Conservation (phyloP, 331 rosid genomes). For the Erythrophleum ivorense region DNA sequence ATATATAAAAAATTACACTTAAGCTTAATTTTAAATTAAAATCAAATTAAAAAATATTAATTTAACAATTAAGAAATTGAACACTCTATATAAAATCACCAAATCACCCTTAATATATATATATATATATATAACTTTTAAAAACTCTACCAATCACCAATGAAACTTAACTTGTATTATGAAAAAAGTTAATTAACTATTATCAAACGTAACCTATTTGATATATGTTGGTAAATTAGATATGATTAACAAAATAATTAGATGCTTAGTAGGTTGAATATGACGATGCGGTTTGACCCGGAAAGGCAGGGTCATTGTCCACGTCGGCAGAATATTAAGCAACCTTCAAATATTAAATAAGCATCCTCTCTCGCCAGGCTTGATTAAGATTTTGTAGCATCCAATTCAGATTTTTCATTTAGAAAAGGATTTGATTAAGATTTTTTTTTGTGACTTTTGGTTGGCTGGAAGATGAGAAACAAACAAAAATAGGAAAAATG, state of each 20-base stretch:
- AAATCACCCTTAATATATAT: too few relatives aligned
- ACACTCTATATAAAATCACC: too few relatives aligned
- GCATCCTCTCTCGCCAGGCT: background rate
- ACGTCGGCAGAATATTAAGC: slow-evolving; percentile 38
- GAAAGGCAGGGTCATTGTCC: slow-evolving; percentile 41
- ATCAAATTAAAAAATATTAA: too few relatives aligned
- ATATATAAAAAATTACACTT: too few relatives aligned
- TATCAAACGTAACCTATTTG: background rate
- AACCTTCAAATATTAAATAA: background rate
- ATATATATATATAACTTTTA: too few relatives aligned
- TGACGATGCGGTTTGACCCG: slow-evolving; percentile 57
- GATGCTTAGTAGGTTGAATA: slow-evolving; percentile 6
- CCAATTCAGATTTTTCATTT: background rate
- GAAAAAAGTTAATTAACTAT: too few relatives aligned
- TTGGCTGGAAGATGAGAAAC: background rate
- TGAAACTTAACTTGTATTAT: too few relatives aligned
- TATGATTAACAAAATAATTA: slow-evolving; percentile 8
- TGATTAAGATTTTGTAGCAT: background rate
- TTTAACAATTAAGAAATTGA: too few relatives aligned
- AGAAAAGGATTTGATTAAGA: background rate
- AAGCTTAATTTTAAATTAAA: too few relatives aligned
- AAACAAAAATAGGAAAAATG: background rate
- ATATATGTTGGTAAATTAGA: slow-evolving; percentile 1
- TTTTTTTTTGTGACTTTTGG: slow-evolving; percentile 10
- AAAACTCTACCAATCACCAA: too few relatives aligned